A percentile compares a stretch with the other conserved stretches of the same genome.
These are phyloP conservation scores for Cadophora sp. DNA, from an alignment of 2,329 filamentous ascomycete species.

Conservation along the genomic window DNA sequence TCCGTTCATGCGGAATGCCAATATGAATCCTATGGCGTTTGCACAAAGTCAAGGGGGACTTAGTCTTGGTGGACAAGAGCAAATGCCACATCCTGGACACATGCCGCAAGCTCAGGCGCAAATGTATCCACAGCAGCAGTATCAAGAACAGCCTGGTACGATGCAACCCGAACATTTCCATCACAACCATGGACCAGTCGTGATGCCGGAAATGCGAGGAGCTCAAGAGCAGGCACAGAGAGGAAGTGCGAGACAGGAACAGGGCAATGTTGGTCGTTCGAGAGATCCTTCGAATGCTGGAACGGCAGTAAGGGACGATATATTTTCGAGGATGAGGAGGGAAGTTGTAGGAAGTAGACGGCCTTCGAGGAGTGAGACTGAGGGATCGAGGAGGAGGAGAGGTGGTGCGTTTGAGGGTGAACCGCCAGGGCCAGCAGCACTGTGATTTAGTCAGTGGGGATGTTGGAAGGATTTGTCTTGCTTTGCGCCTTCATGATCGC, in stretches of 20 bases:
- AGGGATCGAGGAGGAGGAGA: conserved; percentile 1
- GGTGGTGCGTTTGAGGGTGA: background rate
- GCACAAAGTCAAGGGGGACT: background rate
- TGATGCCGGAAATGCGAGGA: background rate
- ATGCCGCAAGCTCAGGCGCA: background rate
- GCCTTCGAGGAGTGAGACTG: conserved; percentile 1
- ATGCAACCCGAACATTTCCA: background rate
- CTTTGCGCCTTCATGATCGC: too few relatives aligned
- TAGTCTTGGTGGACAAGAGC: background rate
- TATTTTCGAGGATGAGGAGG: background rate
- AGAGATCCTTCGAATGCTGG: conserved; percentile 6
- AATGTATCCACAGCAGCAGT: background rate
- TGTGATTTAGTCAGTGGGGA: background rate
- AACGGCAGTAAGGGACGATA: background rate
- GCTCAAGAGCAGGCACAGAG: conserved; percentile 6
- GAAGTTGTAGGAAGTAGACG: background rate
- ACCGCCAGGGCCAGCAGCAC: background rate
- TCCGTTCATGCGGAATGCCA: conserved; percentile 3
- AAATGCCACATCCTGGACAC: conserved; percentile 7
- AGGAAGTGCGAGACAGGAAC: background rate
- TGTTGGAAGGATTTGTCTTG: background rate
- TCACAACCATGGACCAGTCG: background rate
- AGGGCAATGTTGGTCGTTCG: background rate
- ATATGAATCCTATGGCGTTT: background rate
- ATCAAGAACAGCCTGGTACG: background rate